phyloP scores from a whole-genome alignment of 2,329 filamentous ascomycete genomes.

The Ophiocordyceps sinensis region DNA sequence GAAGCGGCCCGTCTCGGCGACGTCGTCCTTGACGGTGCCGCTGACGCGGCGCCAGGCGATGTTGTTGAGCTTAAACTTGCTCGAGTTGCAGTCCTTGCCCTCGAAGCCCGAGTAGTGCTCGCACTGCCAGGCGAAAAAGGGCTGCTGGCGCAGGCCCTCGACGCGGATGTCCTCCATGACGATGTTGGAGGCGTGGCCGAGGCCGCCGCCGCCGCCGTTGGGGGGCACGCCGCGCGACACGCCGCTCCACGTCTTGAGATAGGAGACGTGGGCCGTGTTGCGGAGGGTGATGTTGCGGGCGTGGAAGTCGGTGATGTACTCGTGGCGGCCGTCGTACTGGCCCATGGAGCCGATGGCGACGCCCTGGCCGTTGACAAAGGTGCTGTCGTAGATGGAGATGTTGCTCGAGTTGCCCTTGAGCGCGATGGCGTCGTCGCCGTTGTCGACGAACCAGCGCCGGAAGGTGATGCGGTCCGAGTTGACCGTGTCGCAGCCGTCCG shows the following conservation, averaged over 20 bases:
- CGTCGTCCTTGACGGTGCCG: slow-evolving; percentile 13
- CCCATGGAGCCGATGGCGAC: slow-evolving; percentile 44
- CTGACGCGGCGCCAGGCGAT: slow-evolving; percentile 13
- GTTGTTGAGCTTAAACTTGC: slow-evolving; percentile 15
- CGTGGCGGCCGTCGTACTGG: slow-evolving; percentile 32
- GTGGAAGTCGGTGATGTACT: slow-evolving; percentile 33
- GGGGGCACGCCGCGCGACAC: slow-evolving; percentile 33
- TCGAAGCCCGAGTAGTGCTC: slow-evolving; percentile 19
- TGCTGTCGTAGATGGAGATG: slow-evolving; percentile 32
- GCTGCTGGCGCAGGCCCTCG: slow-evolving; percentile 11
- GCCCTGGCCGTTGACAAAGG: slow-evolving; percentile 33
- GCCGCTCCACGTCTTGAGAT: slow-evolving; percentile 46
- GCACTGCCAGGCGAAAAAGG: slow-evolving; percentile 20
- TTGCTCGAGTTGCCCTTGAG: slow-evolving; percentile 42
- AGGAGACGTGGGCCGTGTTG: slow-evolving; percentile 32
- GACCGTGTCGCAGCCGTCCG: slow-evolving; percentile 35
- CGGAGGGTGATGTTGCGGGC: slow-evolving; percentile 30
- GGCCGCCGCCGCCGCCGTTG: slow-evolving; percentile 43
- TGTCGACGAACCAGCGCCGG: slow-evolving; percentile 31
- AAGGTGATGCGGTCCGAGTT: slow-evolving; percentile 37
- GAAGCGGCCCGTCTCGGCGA: slow-evolving; percentile 13
- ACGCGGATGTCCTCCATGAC: slow-evolving; percentile 16
- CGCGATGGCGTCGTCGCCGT: slow-evolving; percentile 39
- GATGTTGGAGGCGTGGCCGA: slow-evolving; percentile 23
- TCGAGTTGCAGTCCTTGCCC: slow-evolving; percentile 19